phyloP scores from a whole-genome alignment of 73 alveolate species.

The Symbiodinium pilosum region DNA sequence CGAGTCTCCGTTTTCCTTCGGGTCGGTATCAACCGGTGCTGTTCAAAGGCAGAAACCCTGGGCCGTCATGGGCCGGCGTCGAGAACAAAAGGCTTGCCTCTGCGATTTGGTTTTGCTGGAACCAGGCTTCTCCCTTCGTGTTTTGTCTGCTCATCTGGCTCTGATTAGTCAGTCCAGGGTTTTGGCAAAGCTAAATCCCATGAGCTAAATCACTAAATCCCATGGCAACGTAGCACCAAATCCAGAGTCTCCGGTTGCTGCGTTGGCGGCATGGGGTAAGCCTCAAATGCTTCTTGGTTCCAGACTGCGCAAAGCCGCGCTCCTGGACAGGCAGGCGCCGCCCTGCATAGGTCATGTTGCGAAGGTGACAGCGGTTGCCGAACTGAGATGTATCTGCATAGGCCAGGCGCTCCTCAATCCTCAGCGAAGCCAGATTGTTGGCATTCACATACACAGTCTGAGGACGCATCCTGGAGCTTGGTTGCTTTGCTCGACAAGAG shows the following conservation, averaged over 20 bases:
- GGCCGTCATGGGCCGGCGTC: no score
- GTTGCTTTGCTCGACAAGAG: not conserved
- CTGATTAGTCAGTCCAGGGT: no score
- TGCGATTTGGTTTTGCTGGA: no score
- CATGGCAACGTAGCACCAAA: no score
- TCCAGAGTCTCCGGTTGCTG: not conserved
- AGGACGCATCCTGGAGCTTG: not conserved
- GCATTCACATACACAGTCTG: not conserved
- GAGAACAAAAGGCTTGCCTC: no score
- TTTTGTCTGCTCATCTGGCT: no score
- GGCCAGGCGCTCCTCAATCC: constrained; percentile 68
- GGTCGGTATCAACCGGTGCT: no score
- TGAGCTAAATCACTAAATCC: no score
- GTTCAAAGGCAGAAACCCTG: no score
- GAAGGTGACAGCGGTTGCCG: constrained; percentile 84
- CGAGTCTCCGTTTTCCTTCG: no score
- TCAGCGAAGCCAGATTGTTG: not conserved
- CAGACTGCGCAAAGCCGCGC: not conserved
- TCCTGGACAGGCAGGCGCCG: constrained; percentile 75
- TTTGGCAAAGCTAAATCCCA: no score
- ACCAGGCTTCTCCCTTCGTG: no score
- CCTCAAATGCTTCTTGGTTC: not conserved
- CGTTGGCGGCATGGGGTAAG: not conserved
- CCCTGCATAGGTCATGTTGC: constrained; percentile 76
- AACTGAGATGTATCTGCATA: constrained; percentile 36